These are phyloP conservation scores for Phaeosphaeriaceae sp. DNA, from an alignment of 2,329 filamentous ascomycete species.

Conservation along the genomic window DNA sequence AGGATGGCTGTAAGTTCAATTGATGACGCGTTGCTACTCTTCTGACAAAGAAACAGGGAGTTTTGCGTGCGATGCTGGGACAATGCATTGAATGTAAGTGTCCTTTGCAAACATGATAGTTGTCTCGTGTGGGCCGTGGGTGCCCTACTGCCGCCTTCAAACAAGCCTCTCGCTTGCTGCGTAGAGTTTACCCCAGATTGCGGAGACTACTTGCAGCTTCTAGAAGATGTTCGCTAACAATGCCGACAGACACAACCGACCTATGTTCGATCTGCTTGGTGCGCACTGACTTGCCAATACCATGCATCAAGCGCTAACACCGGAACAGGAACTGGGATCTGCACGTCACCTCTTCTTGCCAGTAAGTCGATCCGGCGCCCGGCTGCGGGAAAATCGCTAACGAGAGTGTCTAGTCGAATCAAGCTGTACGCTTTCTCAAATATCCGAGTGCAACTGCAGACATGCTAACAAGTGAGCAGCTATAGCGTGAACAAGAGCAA, in stretches of 20 bases:
- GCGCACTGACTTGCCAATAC: slow-evolving; percentile 15
- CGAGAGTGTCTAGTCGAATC: slow-evolving; percentile 51
- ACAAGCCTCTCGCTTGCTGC: background rate
- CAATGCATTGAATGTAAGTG: slow-evolving; percentile 51
- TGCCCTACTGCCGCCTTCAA: background rate
- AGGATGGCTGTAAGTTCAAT: slow-evolving; percentile 48
- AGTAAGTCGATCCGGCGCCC: slow-evolving; percentile 40
- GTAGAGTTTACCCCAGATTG: slow-evolving; percentile 3
- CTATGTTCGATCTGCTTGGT: slow-evolving; percentile 53
- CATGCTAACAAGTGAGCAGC: slow-evolving; percentile 46
- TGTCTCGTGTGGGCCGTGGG: background rate
- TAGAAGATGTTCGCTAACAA: slow-evolving; percentile 16
- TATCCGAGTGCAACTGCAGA: background rate
- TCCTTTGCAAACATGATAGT: slow-evolving; percentile 22
- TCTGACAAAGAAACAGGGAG: slow-evolving; percentile 30
- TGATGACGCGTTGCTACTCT: background rate
- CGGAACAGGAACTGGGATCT: slow-evolving; percentile 68
- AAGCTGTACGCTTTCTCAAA: slow-evolving; percentile 15
- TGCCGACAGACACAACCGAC: slow-evolving; percentile 50
- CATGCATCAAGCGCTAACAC: slow-evolving; percentile 11
- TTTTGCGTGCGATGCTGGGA: slow-evolving; percentile 55
- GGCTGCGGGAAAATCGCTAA: background rate
- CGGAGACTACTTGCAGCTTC: slow-evolving; percentile 2
- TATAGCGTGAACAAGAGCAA: slow-evolving; percentile 67
- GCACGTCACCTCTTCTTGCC: slow-evolving; percentile 69